Evolutionary conservation across 1,139 yeast genomes (phyloP).

Genomic region (Barnettozyma hawaiiensis): DNA sequence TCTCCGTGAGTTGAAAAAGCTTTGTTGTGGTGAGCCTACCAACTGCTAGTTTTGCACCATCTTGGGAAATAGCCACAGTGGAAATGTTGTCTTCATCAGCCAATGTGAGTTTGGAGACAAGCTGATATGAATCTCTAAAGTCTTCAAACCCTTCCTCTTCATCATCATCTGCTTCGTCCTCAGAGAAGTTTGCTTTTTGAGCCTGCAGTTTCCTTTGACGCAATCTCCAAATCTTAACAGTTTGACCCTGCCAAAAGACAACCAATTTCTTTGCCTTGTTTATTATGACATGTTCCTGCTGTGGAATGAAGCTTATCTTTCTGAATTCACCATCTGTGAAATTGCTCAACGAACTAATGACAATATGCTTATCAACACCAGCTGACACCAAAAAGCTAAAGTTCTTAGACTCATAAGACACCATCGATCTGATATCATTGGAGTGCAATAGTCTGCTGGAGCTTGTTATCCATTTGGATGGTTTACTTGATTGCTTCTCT

Average conservation of each 20-base stretch:
- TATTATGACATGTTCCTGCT: slow-evolving; percentile 49
- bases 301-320: slow-evolving; percentile 63
- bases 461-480: slow-evolving; percentile 72
- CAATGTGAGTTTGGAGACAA: slow-evolving; percentile 61
- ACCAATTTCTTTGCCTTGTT: slow-evolving; percentile 47
- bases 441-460: slow-evolving; percentile 79
- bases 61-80: slow-evolving; percentile 59
- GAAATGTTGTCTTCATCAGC: slow-evolving; percentile 81
- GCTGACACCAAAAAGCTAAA: slow-evolving; percentile 75
- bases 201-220: slow-evolving; percentile 21
- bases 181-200: slow-evolving; percentile 8
- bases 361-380: slow-evolving; percentile 81
- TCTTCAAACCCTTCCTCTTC: slow-evolving; percentile 22
- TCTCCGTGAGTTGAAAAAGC: slow-evolving; percentile 51
- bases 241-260: slow-evolving; percentile 78
- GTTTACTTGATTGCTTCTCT: slow-evolving; percentile 22
- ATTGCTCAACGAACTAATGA: slow-evolving; percentile 55
- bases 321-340: slow-evolving; percentile 74
- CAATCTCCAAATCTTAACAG: slow-evolving; percentile 75
- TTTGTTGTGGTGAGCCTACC: slow-evolving; percentile 66
- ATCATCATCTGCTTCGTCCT: slow-evolving; percentile 19
- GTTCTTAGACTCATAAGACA: slow-evolving; percentile 62
- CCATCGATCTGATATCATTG: slow-evolving; percentile 82
- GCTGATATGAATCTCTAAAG: slow-evolving; percentile 34
- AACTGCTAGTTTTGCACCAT: slow-evolving; percentile 64